phyloP scores from a whole-genome alignment of 768 basidiomycete species.

The Tephrocybe sp. region DNA sequence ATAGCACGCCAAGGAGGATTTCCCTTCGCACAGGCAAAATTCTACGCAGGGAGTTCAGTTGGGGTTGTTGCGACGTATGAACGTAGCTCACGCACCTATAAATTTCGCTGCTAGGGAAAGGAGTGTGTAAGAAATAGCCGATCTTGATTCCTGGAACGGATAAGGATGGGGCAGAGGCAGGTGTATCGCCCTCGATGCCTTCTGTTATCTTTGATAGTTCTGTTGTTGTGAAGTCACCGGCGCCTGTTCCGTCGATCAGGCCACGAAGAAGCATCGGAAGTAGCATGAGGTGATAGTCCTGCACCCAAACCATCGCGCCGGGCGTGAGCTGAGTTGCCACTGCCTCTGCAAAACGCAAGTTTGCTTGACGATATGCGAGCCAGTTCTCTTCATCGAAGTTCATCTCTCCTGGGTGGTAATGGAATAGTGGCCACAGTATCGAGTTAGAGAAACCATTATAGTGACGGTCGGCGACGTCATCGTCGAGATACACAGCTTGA shows the following conservation, averaged over 20 bases:
- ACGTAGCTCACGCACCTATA: conserved; percentile 64
- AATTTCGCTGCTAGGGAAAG: conserved; percentile 97
- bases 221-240: conserved; percentile 52
- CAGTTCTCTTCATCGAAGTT: conserved; percentile 99
- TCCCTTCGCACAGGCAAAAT: conserved; percentile 96
- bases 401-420: conserved; percentile 99
- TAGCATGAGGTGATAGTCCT: conserved; percentile 98
- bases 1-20: conserved; percentile 93
- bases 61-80: not conserved
- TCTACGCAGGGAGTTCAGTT: conserved; percentile 37
- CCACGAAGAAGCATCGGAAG: conserved; percentile 93
- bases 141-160: conserved; percentile 78
- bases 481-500: conserved; percentile 96
- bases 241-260: conserved; percentile 70
- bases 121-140: conserved; percentile 98
- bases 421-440: conserved; percentile 99
- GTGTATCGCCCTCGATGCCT: conserved; percentile 56
- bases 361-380: conserved; percentile 96
- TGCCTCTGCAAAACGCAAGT: conserved; percentile 89
- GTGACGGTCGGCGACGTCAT: conserved; percentile 97
- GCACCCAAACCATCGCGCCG: conserved; percentile 98
- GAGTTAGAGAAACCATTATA: conserved; percentile 99
- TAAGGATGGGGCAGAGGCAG: conserved; percentile 30
- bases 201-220: conserved; percentile 73
- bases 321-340: conserved; percentile 76